phyloP scores from a whole-genome alignment of 2,329 filamentous ascomycete genomes.

The Triangularia setosa region DNA sequence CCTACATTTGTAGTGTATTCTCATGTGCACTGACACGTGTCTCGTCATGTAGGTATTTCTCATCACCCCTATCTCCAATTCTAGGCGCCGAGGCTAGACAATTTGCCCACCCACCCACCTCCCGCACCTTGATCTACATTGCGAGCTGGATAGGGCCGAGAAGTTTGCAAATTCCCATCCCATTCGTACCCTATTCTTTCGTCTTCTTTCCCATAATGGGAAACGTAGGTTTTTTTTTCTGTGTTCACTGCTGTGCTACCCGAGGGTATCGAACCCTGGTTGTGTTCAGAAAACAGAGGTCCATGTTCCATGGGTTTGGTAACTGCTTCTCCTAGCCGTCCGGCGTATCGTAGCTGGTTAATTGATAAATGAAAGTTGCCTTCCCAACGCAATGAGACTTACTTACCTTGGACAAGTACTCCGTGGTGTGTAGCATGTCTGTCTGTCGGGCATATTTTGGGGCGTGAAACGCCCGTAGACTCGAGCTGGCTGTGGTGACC shows the following conservation, averaged over 20 bases:
- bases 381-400: not conserved
- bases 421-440: not conserved
- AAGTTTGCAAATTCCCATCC: not conserved
- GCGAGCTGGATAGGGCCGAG: not conserved
- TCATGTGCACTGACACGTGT: not conserved
- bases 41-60: not conserved
- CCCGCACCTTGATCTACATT: not conserved
- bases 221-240: not conserved
- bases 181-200: not conserved
- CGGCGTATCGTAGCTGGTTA: too few species aligned
- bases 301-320: not conserved
- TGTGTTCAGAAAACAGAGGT: not conserved
- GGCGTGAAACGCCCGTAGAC: not conserved
- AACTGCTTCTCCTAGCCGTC: not conserved
- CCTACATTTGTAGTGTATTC: not conserved
- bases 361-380: too few species aligned
- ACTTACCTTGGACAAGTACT: not conserved
- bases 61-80: not conserved
- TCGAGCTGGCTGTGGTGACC: slow-evolving; percentile 1
- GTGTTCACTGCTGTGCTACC: not conserved
- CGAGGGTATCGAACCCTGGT: not conserved
- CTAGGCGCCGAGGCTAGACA: not conserved
- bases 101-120: not conserved
- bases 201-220: not conserved
- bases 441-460: slow-evolving; percentile 4